Evolutionary conservation across 2,329 filamentous ascomycete genomes (phyloP).

Genomic region (Trichoderma atroviride): DNA sequence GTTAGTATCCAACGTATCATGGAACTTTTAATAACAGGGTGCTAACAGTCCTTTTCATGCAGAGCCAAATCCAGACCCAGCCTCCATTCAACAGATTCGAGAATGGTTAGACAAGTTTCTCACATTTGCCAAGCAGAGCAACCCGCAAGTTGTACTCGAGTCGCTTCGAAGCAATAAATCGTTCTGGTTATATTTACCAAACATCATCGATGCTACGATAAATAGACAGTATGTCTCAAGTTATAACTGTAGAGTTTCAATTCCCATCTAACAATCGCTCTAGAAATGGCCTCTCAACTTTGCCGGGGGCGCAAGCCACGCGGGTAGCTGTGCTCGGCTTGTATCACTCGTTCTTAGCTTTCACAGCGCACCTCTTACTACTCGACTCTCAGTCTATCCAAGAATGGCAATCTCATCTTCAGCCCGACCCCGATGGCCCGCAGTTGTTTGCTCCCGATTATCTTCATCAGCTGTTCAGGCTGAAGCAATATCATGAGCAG

Average conservation of each 20-base stretch:
- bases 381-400: conserved; percentile 46
- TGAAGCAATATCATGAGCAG: conserved; percentile 32
- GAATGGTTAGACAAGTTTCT: conserved; percentile 57
- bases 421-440: conserved; percentile 29
- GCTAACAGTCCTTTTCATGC: conserved; percentile 34
- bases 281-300: conserved; percentile 35
- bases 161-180: conserved; percentile 48
- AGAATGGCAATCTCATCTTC: conserved; percentile 26
- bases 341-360: conserved; percentile 48
- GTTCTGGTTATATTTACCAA: conserved; percentile 58
- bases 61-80: conserved; percentile 50
- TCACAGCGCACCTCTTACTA: conserved; percentile 56
- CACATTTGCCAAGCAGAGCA: conserved; percentile 41
- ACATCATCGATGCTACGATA: conserved; percentile 45
- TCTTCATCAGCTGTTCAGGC: conserved; percentile 47
- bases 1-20: conserved; percentile 31
- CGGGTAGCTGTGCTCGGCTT: conserved; percentile 40
- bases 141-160: conserved; percentile 43
- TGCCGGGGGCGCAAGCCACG: conserved; percentile 34
- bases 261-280: not conserved
- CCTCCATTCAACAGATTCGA: conserved; percentile 48
- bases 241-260: not conserved
- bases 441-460: conserved; percentile 42
- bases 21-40: not conserved
- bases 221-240: conserved; percentile 46